Conservation (phyloP, 805 yeast genomes). For the Suhomyces sp. region DNA sequence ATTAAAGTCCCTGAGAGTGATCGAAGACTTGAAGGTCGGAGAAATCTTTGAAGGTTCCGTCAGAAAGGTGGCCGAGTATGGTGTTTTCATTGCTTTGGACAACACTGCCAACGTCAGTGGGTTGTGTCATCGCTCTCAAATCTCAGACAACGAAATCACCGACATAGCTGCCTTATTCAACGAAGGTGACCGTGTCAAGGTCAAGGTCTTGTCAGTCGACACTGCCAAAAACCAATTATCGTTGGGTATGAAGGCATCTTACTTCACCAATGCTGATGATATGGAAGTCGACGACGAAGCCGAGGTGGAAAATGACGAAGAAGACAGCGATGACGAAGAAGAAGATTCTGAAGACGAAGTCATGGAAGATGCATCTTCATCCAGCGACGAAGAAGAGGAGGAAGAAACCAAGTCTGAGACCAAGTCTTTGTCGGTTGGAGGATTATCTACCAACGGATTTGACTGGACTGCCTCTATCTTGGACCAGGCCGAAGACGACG, state of each 20-base stretch:
- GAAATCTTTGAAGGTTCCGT: slow-evolving; percentile 76
- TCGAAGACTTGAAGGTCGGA: slow-evolving; percentile 67
- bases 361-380: slow-evolving; percentile 34
- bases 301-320: slow-evolving; percentile 19
- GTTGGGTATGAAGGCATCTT: slow-evolving; percentile 93
- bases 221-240: slow-evolving; percentile 69
- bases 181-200: slow-evolving; percentile 89
- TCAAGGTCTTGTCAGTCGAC: slow-evolving; percentile 66
- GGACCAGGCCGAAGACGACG: slow-evolving; percentile 68
- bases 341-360: slow-evolving; percentile 33
- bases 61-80: slow-evolving; percentile 76
- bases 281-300: slow-evolving; percentile 23
- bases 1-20: slow-evolving; percentile 51
- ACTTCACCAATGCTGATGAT: slow-evolving; percentile 49
- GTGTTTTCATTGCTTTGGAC: slow-evolving; percentile 83
- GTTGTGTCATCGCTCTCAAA: slow-evolving; percentile 80
- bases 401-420: slow-evolving; percentile 8
- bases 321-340: slow-evolving; percentile 20
- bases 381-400: slow-evolving; percentile 26
- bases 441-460: slow-evolving; percentile 81
- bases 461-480: slow-evolving; percentile 94
- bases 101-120: slow-evolving; percentile 77
- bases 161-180: slow-evolving; percentile 68
- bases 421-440: slow-evolving; percentile 35
- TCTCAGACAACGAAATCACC: slow-evolving; percentile 64